phyloP scores from a whole-genome alignment of 768 basidiomycete genomes.

The Tephrocybe sp. region DNA sequence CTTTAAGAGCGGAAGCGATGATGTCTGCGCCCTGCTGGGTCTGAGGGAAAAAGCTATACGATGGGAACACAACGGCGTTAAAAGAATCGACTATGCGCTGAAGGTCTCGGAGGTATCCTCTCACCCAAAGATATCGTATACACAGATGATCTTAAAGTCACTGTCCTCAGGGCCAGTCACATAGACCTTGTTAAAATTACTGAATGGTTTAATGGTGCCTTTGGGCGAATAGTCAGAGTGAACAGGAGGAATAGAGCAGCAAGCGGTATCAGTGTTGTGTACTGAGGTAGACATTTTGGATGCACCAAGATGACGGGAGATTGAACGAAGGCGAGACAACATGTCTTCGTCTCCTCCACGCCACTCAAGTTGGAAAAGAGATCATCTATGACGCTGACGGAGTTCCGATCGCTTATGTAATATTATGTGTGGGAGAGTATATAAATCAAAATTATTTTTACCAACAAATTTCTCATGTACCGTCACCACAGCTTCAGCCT shows the following conservation, averaged over 20 bases:
- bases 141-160: slow-evolving; percentile 51
- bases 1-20: slow-evolving; percentile 47
- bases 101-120: background rate
- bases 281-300: slow-evolving; percentile 33
- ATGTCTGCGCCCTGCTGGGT: slow-evolving; percentile 67
- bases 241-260: slow-evolving; percentile 56
- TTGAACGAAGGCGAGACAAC: slow-evolving; percentile 32
- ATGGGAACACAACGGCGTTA: background rate
- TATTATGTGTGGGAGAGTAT: background rate
- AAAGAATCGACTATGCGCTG: background rate
- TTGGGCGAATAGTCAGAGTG: slow-evolving; percentile 50
- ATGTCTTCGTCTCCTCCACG: slow-evolving; percentile 5
- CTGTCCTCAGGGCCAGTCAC: slow-evolving; percentile 45
- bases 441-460: slow-evolving; percentile 8
- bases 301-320: slow-evolving; percentile 35
- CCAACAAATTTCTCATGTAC: slow-evolving; percentile 19
- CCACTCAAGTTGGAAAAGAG: background rate
- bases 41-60: slow-evolving; percentile 51
- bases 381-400: background rate
- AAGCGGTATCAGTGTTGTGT: slow-evolving; percentile 41
- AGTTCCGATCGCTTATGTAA: slow-evolving; percentile 5
- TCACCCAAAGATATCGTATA: slow-evolving; percentile 66
- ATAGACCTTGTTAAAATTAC: slow-evolving; percentile 49
- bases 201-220: slow-evolving; percentile 45
- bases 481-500: slow-evolving; percentile 32